Evolutionary conservation across 2,329 filamentous ascomycete species (phyloP).

Genomic region (Penicillium sp.): DNA sequence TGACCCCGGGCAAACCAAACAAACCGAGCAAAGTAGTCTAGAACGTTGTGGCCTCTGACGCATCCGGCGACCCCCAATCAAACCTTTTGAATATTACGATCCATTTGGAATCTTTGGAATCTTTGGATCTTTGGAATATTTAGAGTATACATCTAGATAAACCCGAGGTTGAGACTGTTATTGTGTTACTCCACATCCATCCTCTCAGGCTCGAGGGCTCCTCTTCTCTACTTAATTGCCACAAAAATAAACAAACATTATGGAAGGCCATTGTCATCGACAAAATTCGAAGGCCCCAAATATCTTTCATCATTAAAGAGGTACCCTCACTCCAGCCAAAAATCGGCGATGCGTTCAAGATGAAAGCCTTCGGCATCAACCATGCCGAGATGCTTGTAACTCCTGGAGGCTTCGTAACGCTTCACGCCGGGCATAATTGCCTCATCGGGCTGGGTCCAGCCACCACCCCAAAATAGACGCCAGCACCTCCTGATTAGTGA

Average conservation of each 20-base stretch:
- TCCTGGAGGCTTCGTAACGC: neutral
- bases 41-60: neutral
- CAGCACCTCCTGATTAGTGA: neutral
- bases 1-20: neutral
- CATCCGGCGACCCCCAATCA: neutral
- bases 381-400: neutral
- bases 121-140: too few relatives aligned
- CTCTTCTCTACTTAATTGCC: neutral
- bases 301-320: neutral
- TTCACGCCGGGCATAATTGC: neutral
- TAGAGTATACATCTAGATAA: too few relatives aligned
- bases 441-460: neutral
- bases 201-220: too few relatives aligned
- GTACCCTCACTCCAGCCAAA: neutral
- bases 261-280: neutral
- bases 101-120: neutral
- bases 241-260: neutral
- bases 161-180: too few relatives aligned
- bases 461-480: neutral
- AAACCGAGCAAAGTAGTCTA: neutral
- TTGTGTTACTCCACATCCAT: too few relatives aligned
- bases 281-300: neutral
- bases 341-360: neutral
- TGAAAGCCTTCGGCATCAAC: neutral
- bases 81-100: neutral